phyloP scores from a whole-genome alignment of 2,329 filamentous ascomycete species.

The Penicillium sp. region DNA sequence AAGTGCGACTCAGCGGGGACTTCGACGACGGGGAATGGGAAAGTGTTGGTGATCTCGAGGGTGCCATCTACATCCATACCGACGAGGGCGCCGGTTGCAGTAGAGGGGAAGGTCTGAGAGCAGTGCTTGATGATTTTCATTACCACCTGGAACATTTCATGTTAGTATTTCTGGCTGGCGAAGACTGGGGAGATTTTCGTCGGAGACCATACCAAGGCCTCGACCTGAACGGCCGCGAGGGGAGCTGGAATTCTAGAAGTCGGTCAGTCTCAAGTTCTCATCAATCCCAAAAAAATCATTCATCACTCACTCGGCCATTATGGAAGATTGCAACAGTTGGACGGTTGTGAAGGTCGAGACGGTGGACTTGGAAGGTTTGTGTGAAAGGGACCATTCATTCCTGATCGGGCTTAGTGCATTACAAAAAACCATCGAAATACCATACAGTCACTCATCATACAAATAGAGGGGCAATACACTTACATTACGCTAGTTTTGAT shows the following conservation, averaged over 20 bases:
- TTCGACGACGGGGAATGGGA: constrained; percentile 87
- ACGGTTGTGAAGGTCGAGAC: constrained; percentile 20
- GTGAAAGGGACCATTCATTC: constrained; percentile 26
- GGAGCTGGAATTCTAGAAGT: constrained; percentile 61
- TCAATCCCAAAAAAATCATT: not conserved
- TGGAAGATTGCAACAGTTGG: constrained; percentile 22
- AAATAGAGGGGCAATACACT: constrained; percentile 22
- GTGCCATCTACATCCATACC: constrained; percentile 83
- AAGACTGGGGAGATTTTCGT: constrained; percentile 34
- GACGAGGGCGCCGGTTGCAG: constrained; percentile 84
- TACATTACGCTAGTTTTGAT: constrained; percentile 1
- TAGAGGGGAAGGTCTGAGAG: constrained; percentile 80
- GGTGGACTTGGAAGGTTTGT: constrained; percentile 24
- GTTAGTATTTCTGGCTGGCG: constrained; percentile 32
- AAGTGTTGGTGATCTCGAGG: constrained; percentile 90
- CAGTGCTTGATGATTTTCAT: constrained; percentile 99
- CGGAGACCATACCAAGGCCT: constrained; percentile 72
- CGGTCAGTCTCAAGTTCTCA: constrained; percentile 19
- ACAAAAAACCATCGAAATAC: constrained; percentile 6
- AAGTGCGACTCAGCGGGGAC: constrained; percentile 69
- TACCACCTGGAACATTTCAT: constrained; percentile 63
- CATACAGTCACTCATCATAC: fast-evolving
- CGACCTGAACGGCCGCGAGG: constrained; percentile 86
- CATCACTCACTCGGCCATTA: constrained; percentile 27
- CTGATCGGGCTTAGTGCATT: constrained; percentile 22